A percentile compares a stretch with the other conserved stretches of the same genome.
Conservation (phyloP, 1,139 yeast genomes). For the Magnusiomyces tetraspermus region DNA sequence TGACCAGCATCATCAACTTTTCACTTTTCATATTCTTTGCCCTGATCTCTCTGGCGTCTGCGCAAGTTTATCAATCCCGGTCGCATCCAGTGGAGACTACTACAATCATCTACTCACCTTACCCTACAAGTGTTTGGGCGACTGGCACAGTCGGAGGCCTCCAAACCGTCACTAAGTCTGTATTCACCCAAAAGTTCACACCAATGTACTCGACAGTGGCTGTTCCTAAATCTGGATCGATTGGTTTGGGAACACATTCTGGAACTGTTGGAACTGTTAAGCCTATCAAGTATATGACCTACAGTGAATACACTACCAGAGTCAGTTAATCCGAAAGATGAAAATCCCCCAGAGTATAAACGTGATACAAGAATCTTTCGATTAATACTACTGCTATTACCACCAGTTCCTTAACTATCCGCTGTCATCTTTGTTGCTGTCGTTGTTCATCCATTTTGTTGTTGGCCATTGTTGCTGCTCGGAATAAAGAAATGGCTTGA, state of each 20-base stretch:
- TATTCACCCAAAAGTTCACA: constrained; percentile 44
- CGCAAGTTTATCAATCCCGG: neutral
- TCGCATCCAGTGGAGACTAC: neutral
- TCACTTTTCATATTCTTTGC: neutral
- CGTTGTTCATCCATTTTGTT: no score
- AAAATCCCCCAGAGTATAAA: no score
- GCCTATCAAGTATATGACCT: constrained; percentile 16
- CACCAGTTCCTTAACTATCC: neutral
- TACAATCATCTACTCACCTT: neutral
- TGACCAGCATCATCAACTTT: no score
- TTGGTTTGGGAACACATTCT: constrained; percentile 48
- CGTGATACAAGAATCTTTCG: neutral
- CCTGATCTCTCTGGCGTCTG: constrained; percentile 1
- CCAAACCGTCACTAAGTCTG: constrained; percentile 17
- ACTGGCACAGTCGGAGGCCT: constrained; percentile 18
- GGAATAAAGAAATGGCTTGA: no score
- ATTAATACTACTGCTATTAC: neutral
- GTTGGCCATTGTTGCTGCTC: no score
- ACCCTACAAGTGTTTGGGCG: constrained; percentile 23
- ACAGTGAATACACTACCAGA: neutral
- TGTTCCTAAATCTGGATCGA: constrained; percentile 40
- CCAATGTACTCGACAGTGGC: constrained; percentile 34
- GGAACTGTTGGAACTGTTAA: constrained; percentile 48
- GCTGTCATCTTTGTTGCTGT: no score
- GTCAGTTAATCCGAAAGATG: no score